Evolutionary conservation across 768 basidiomycete species (phyloP).

Genomic region (Flagelloscypha sp.): DNA sequence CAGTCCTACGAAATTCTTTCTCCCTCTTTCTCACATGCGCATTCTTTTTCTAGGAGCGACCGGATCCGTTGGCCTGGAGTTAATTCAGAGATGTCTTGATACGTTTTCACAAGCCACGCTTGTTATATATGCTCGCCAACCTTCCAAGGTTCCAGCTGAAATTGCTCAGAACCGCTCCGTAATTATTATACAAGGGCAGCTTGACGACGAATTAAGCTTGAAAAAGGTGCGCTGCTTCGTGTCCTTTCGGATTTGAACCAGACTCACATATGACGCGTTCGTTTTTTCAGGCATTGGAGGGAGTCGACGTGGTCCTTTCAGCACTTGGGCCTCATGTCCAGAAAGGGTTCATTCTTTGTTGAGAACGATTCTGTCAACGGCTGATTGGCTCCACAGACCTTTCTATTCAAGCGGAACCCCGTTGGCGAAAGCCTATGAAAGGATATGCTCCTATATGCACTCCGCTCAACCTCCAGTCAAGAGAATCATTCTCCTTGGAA

Average conservation of each 20-base stretch:
- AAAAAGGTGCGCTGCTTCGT: no score
- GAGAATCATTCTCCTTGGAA: conserved; percentile 37
- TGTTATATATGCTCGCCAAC: conserved; percentile 8
- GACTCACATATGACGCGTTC: no score
- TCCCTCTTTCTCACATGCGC: no score
- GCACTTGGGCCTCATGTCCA: conserved; percentile 11
- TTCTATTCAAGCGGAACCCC: no score
- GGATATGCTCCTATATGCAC: no score
- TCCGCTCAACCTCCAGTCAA: conserved; percentile 26
- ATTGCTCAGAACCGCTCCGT: conserved; percentile 3
- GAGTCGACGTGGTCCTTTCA: conserved; percentile 10
- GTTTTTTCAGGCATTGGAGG: conserved; percentile 10
- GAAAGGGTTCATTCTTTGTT: no score
- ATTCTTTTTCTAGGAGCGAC: conserved; percentile 10
- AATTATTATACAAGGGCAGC: conserved; percentile 7
- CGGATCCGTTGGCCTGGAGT: conserved; percentile 8
- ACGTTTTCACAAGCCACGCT: conserved; percentile 7
- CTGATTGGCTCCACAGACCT: no score
- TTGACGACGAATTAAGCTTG: no score
- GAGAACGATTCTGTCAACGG: no score
- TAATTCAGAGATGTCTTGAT: conserved; percentile 7
- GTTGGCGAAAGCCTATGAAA: no score
- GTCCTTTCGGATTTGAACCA: no score
- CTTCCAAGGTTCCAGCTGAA: conserved; percentile 5
- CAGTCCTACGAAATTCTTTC: no score